phyloP scores from a whole-genome alignment of 2,329 filamentous ascomycete species.

The Lasiodiplodia sp. region DNA sequence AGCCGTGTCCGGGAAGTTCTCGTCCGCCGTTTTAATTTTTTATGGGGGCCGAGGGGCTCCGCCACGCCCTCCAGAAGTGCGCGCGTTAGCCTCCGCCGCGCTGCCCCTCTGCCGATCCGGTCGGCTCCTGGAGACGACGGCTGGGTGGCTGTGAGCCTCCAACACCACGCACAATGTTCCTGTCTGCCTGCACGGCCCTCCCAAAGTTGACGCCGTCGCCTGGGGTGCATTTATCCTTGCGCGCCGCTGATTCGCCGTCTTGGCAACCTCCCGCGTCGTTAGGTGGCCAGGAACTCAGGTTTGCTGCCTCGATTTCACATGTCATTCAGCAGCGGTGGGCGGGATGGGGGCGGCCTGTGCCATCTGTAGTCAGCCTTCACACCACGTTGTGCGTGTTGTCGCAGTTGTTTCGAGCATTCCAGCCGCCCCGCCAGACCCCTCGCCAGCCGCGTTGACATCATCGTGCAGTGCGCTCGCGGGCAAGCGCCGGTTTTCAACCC shows the following conservation, averaged over 20 bases:
- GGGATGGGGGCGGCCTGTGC: slow-evolving; percentile 6
- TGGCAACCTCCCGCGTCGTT: slow-evolving; percentile 1
- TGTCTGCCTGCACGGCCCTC: slow-evolving; percentile 6
- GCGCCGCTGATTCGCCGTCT: slow-evolving; percentile 15
- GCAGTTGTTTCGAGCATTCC: slow-evolving; percentile 14
- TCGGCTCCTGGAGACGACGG: slow-evolving; percentile 5
- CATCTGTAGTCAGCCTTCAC: slow-evolving; percentile 25
- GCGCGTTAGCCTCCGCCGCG: slow-evolving; percentile 23
- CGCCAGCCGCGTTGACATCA: slow-evolving; percentile 24
- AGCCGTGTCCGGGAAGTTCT: slow-evolving; percentile 12
- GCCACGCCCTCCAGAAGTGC: slow-evolving; percentile 8
- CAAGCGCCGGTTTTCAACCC: slow-evolving; percentile 27
- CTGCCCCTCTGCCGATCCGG: slow-evolving; percentile 29
- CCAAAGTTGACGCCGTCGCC: slow-evolving; percentile 14
- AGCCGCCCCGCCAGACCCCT: slow-evolving; percentile 17
- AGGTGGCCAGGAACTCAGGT: slow-evolving; percentile 3
- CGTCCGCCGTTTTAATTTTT: slow-evolving; percentile 27
- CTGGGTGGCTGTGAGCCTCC: slow-evolving; percentile 14
- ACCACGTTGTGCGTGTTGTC: slow-evolving; percentile 16
- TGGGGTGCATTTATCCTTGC: slow-evolving; percentile 24
- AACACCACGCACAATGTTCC: slow-evolving; percentile 23
- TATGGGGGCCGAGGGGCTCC: slow-evolving; percentile 27
- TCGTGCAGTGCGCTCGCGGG: slow-evolving; percentile 11
- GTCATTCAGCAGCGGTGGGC: neutral
- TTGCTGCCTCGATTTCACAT: slow-evolving; percentile 21